These are phyloP conservation scores for Boeremia lycopersici DNA, from an alignment of 2,329 filamentous ascomycete species.

Conservation along the genomic window DNA sequence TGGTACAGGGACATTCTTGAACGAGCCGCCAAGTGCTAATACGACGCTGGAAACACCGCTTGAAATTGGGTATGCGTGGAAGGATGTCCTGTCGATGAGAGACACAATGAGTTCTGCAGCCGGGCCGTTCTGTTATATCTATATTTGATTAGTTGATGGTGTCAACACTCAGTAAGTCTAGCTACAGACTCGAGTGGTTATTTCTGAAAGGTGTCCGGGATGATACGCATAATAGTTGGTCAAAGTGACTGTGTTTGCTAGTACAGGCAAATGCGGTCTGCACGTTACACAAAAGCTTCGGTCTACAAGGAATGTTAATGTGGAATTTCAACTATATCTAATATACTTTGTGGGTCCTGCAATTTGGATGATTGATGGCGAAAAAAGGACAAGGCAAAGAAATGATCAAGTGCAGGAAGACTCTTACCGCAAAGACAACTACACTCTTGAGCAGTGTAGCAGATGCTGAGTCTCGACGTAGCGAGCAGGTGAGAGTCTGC, in stretches of 20 bases:
- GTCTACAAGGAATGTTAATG: constrained; percentile 1
- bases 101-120: constrained; percentile 15
- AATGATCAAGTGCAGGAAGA: not conserved
- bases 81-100: constrained; percentile 27
- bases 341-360: not conserved
- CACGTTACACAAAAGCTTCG: not conserved
- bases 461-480: not conserved
- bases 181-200: too few relatives aligned
- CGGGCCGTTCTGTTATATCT: constrained; percentile 27
- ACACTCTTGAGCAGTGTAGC: not conserved
- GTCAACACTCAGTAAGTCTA: not conserved
- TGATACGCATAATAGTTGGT: too few relatives aligned
- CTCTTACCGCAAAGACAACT: not conserved
- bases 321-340: not conserved
- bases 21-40: constrained; percentile 45
- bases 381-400: not conserved
- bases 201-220: too few relatives aligned
- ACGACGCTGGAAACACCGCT: constrained; percentile 46
- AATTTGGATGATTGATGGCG: not conserved
- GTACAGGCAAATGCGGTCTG: not conserved
- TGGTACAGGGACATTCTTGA: constrained; percentile 46
- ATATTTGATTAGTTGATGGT: not conserved
- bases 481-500: not conserved
- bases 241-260: not conserved
- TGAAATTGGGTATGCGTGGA: constrained; percentile 33